phyloP scores from a whole-genome alignment of 1,284 basidiomycete genomes.

The Malassezia pachydermatis region DNA sequence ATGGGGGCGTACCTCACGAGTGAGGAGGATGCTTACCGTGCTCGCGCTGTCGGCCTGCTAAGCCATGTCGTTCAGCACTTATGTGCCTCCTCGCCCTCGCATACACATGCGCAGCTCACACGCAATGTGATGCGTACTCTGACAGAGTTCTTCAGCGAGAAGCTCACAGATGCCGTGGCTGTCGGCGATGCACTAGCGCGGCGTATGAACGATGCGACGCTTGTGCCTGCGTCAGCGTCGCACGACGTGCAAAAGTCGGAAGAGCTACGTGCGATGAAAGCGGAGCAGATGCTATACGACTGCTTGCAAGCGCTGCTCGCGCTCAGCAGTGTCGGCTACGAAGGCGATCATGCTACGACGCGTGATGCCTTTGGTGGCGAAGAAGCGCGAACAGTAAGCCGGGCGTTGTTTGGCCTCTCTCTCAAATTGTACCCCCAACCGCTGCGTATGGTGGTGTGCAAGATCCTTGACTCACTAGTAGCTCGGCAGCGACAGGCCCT shows the following conservation, averaged over 20 bases:
- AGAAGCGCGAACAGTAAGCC: slow-evolving; percentile 61
- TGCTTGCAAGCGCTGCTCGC: slow-evolving; percentile 60
- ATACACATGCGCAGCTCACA: slow-evolving; percentile 52
- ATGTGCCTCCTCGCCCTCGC: slow-evolving; percentile 9
- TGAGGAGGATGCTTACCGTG: slow-evolving; percentile 66
- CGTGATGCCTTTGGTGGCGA: slow-evolving; percentile 59
- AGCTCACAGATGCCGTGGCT: slow-evolving; percentile 67
- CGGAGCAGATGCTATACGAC: slow-evolving; percentile 36
- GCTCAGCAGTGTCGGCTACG: slow-evolving; percentile 48
- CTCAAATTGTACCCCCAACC: slow-evolving; percentile 74
- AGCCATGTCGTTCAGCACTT: slow-evolving; percentile 26
- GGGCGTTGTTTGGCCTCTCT: slow-evolving; percentile 63
- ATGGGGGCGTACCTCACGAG: slow-evolving; percentile 77
- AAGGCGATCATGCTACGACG: neutral
- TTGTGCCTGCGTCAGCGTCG: slow-evolving; percentile 31
- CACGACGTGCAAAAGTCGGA: slow-evolving; percentile 20
- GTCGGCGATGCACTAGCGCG: slow-evolving; percentile 30
- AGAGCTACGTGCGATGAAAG: slow-evolving; percentile 28
- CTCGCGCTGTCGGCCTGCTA: slow-evolving; percentile 58
- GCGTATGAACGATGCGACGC: slow-evolving; percentile 24
- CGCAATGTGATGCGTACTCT: slow-evolving; percentile 66
- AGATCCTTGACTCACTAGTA: slow-evolving; percentile 69
- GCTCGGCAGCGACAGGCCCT: slow-evolving; percentile 56
- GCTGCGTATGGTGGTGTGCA: slow-evolving; percentile 69
- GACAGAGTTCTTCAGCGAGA: slow-evolving; percentile 69